phyloP scores from a whole-genome alignment of 192 early-diverging fungal species.

The Geranomyces variabilis region DNA sequence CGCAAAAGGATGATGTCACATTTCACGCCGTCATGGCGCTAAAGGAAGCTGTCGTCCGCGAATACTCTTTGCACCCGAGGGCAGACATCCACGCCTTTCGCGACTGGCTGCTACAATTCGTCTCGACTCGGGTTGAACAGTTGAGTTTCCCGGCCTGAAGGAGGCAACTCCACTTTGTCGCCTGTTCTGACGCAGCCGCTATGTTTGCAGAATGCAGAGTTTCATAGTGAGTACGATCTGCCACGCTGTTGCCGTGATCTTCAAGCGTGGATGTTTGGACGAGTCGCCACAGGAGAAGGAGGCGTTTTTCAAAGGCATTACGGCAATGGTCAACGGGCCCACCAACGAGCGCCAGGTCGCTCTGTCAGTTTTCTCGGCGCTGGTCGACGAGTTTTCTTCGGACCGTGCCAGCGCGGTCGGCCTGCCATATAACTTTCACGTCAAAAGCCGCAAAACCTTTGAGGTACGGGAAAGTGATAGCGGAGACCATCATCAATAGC shows the following conservation, averaged over 20 bases:
- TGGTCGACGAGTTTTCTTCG: slow-evolving; percentile 69
- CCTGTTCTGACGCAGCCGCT: background rate
- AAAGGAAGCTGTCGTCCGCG: slow-evolving; percentile 56
- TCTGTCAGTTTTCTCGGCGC: slow-evolving; percentile 53
- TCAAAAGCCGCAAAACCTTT: slow-evolving; percentile 64
- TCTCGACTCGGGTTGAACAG: slow-evolving; percentile 17
- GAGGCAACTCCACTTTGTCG: background rate
- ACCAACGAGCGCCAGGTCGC: slow-evolving; percentile 51
- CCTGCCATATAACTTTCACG: slow-evolving; percentile 68
- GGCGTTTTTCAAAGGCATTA: slow-evolving; percentile 58
- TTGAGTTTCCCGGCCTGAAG: background rate
- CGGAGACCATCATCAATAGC: background rate
- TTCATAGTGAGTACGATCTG: slow-evolving; percentile 57
- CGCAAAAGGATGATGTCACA: slow-evolving; percentile 54
- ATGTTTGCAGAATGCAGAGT: background rate
- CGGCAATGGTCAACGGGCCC: slow-evolving; percentile 50
- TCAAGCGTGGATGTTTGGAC: slow-evolving; percentile 68
- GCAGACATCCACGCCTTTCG: slow-evolving; percentile 58
- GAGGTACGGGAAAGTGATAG: slow-evolving; percentile 42
- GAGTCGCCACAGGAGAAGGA: slow-evolving; percentile 54
- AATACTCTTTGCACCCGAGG: slow-evolving; percentile 57
- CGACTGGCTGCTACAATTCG: slow-evolving; percentile 62
- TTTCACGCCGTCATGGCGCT: slow-evolving; percentile 67
- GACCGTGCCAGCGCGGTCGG: slow-evolving; percentile 63
- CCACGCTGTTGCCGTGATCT: slow-evolving; percentile 62